These are phyloP conservation scores for Rubus parviflorus DNA, from an alignment of 306 rosid species.

Conservation along the genomic window DNA sequence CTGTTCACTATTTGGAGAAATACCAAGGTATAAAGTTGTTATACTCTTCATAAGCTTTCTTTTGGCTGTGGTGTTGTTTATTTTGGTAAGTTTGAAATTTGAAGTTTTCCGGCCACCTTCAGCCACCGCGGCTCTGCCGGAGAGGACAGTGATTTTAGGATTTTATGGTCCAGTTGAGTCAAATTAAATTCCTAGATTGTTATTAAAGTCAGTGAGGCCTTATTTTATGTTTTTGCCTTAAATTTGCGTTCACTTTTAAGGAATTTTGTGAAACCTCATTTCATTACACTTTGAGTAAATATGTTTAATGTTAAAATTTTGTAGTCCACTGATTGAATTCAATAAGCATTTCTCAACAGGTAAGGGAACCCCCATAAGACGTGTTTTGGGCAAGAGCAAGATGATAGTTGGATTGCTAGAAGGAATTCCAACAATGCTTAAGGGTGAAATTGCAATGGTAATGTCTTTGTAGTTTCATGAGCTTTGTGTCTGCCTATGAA, in stretches of 20 bases:
- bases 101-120: too few relatives aligned
- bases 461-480: constrained; percentile 7
- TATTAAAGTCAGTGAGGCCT: too few relatives aligned
- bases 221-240: neutral
- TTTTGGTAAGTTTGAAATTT: too few relatives aligned
- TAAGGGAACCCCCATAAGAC: too few relatives aligned
- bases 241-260: neutral
- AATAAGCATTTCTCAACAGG: constrained; percentile 18
- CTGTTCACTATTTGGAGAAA: too few relatives aligned
- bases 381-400: constrained; percentile 89
- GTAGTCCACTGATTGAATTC: constrained; percentile 26
- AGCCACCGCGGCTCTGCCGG: too few relatives aligned
- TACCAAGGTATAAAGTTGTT: too few relatives aligned
- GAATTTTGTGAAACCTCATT: neutral
- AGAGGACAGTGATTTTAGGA: too few relatives aligned
- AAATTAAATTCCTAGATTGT: too few relatives aligned
- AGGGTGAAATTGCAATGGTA: constrained; percentile 98
- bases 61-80: too few relatives aligned
- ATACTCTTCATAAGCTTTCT: too few relatives aligned
- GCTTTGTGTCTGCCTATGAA: neutral
- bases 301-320: constrained; percentile 14
- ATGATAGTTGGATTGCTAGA: constrained; percentile 85
- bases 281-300: constrained; percentile 5
- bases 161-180: too few relatives aligned
- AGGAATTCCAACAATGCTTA: constrained; percentile 91